A percentile compares a stretch with the other conserved stretches of the same genome.
These are phyloP conservation scores for Diplotaxis tenuifolia DNA, from an alignment of 345 rosid genomes.

Conservation along the genomic window DNA sequence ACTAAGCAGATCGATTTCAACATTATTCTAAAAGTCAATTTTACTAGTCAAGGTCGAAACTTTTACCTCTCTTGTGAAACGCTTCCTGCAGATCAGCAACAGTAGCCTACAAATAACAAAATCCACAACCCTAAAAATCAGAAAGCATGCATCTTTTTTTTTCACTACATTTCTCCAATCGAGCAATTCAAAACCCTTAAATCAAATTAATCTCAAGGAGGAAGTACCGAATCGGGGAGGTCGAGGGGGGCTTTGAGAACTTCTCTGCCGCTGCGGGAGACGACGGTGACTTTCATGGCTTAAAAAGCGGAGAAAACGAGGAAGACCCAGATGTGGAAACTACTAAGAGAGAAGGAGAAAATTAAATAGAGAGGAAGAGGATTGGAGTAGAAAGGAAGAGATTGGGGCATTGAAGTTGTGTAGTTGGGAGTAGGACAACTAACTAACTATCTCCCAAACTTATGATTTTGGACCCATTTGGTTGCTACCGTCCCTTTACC, in stretches of 20 bases:
- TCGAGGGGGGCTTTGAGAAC: constrained; percentile 71
- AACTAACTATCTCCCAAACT: constrained; percentile 30
- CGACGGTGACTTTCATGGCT: constrained; percentile 72
- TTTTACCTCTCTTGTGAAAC: constrained; percentile 70
- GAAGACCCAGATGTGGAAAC: constrained; percentile 46
- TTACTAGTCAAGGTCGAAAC: constrained; percentile 22
- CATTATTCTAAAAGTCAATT: neutral
- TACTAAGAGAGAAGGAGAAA: no score
- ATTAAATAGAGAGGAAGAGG: no score
- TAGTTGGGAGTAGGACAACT: constrained; percentile 39
- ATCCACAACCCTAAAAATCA: neutral
- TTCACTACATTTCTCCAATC: constrained; percentile 13
- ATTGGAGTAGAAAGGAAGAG: no score
- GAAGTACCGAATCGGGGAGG: constrained; percentile 63
- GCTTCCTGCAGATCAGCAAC: constrained; percentile 94
- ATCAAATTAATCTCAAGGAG: neutral
- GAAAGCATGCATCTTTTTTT: constrained; percentile 13
- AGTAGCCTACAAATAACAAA: constrained; percentile 58
- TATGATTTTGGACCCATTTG: constrained; percentile 2
- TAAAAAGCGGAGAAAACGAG: constrained; percentile 30
- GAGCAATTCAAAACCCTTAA: neutral
- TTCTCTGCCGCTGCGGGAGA: constrained; percentile 88
- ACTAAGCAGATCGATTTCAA: neutral
- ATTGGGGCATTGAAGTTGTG: constrained; percentile 37
- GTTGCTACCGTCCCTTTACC: neutral